Conservation (phyloP, 1,284 basidiomycete species). For the Moesziomyces parantarcticus region DNA sequence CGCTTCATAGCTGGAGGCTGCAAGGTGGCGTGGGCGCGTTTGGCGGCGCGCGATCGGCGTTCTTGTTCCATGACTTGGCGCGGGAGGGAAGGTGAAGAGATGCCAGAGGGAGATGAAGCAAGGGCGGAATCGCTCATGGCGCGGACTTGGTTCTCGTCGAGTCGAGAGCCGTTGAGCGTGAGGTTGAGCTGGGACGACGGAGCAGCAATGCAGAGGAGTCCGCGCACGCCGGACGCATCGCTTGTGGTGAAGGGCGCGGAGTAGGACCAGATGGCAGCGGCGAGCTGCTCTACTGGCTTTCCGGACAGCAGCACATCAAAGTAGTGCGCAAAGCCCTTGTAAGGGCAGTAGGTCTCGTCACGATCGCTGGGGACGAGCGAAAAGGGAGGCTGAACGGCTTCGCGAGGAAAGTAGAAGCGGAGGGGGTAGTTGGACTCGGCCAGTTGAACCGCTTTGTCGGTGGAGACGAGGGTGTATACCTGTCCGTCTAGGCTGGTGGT, state of each 20-base stretch:
- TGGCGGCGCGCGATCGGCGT: slow-evolving; percentile 8
- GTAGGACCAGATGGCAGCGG: slow-evolving; percentile 42
- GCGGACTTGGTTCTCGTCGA: slow-evolving; percentile 19
- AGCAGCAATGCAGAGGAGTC: slow-evolving; percentile 37
- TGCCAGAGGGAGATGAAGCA: slow-evolving; percentile 10
- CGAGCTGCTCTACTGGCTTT: slow-evolving; percentile 17
- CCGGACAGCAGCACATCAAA: slow-evolving; percentile 27
- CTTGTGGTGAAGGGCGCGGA: slow-evolving; percentile 29
- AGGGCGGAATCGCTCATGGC: slow-evolving; percentile 17
- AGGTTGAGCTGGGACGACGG: slow-evolving; percentile 19
- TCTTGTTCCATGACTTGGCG: slow-evolving; percentile 28
- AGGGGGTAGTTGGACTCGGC: slow-evolving; percentile 41
- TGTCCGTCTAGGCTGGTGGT: slow-evolving; percentile 25
- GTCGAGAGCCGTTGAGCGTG: slow-evolving; percentile 20
- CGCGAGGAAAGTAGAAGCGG: slow-evolving; percentile 43
- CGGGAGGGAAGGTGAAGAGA: slow-evolving; percentile 26
- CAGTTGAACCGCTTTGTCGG: slow-evolving; percentile 27
- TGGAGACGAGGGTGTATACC: slow-evolving; percentile 29
- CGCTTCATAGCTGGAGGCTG: slow-evolving; percentile 31
- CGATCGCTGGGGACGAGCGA: slow-evolving; percentile 22
- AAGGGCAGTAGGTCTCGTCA: slow-evolving; percentile 44
- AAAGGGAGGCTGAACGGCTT: slow-evolving; percentile 34
- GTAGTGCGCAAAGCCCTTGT: slow-evolving; percentile 44
- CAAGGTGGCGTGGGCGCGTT: slow-evolving; percentile 5
- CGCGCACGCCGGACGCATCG: slow-evolving; percentile 25